A percentile compares a stretch with the other conserved stretches of the same genome.
phyloP scores from a whole-genome alignment of 2,329 filamentous ascomycete genomes.

The Botrytis porri region DNA sequence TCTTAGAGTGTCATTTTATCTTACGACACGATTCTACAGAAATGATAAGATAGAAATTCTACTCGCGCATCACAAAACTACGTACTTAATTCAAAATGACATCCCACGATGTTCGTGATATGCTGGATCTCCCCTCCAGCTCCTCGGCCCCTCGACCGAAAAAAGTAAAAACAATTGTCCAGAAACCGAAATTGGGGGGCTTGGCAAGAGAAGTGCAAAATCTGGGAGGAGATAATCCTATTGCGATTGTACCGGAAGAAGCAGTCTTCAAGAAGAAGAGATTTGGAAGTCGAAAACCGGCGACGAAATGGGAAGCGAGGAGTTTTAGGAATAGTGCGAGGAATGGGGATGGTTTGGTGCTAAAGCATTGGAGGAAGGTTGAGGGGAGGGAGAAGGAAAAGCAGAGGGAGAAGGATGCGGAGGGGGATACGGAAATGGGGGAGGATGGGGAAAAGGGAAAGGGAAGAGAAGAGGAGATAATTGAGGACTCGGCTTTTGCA shows the following conservation, averaged over 20 bases:
- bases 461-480: slow-evolving; percentile 8
- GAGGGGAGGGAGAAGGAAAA: slow-evolving; percentile 54
- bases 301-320: slow-evolving; percentile 62
- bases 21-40: slow-evolving; percentile 1
- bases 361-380: slow-evolving; percentile 72
- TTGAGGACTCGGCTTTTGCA: slow-evolving; percentile 66
- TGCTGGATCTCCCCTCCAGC: slow-evolving; percentile 72
- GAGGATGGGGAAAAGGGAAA: slow-evolving; percentile 38
- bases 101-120: slow-evolving; percentile 80
- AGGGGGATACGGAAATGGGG: slow-evolving; percentile 41
- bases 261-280: slow-evolving; percentile 58
- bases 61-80: not conserved
- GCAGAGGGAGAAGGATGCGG: slow-evolving; percentile 41
- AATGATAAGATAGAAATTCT: not conserved
- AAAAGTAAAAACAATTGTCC: slow-evolving; percentile 67
- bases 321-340: slow-evolving; percentile 78
- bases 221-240: slow-evolving; percentile 63
- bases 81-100: slow-evolving; percentile 51
- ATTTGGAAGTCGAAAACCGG: slow-evolving; percentile 53
- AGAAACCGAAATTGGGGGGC: slow-evolving; percentile 59
- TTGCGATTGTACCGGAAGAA: slow-evolving; percentile 61
- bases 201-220: slow-evolving; percentile 65
- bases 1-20: not conserved
- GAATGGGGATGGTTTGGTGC: slow-evolving; percentile 59
- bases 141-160: slow-evolving; percentile 60